phyloP scores from a whole-genome alignment of 768 basidiomycete species.

The Boletus speciosus region DNA sequence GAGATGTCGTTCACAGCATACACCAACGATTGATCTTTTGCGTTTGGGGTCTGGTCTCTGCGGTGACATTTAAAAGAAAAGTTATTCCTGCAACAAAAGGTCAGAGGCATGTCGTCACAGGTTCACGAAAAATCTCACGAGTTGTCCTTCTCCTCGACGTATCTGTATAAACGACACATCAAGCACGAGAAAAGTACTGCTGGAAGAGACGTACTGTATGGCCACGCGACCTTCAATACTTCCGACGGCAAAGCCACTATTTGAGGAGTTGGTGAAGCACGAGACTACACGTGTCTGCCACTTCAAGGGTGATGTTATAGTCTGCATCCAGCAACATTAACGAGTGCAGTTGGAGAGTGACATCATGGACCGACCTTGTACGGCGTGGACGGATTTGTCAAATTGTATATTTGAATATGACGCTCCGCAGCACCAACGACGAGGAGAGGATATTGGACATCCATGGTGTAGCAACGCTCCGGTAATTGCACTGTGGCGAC shows the following conservation, averaged over 20 bases:
- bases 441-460: conserved; percentile 76
- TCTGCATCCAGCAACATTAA: conserved; percentile 40
- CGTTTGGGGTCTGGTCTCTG: conserved; percentile 49
- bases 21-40: conserved; percentile 66
- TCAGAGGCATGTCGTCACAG: not conserved
- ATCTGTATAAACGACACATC: conserved; percentile 42
- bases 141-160: conserved; percentile 81
- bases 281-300: conserved; percentile 89
- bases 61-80: conserved; percentile 89
- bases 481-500: conserved; percentile 80
- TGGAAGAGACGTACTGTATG: conserved; percentile 70
- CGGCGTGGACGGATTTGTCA: conserved; percentile 72
- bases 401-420: conserved; percentile 85
- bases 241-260: conserved; percentile 76
- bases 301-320: conserved; percentile 81
- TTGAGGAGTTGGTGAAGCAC: conserved; percentile 68
- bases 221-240: conserved; percentile 91
- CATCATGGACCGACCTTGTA: conserved; percentile 57
- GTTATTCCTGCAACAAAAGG: conserved; percentile 49
- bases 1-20: conserved; percentile 84
- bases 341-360: not conserved
- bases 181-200: not conserved
- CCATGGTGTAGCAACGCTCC: conserved; percentile 87
- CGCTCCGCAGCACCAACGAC: conserved; percentile 93
- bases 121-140: conserved; percentile 40